These are phyloP conservation scores for Nicotiana knightiana DNA, from an alignment of 257 asterid genomes.

Conservation along the genomic window DNA sequence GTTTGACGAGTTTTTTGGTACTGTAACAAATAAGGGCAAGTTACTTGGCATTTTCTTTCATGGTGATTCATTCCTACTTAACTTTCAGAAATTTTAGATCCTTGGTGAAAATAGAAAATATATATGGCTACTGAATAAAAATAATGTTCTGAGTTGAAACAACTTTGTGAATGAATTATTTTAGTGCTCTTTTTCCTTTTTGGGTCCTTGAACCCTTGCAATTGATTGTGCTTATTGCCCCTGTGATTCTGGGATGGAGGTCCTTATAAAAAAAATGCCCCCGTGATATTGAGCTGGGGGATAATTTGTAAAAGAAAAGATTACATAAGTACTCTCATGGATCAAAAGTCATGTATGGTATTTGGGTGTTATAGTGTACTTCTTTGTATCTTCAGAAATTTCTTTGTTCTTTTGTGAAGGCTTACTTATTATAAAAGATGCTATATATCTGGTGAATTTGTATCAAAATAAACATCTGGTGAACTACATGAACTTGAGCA, in stretches of 20 bases:
- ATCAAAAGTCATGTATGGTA: background rate
- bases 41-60: background rate
- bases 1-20: background rate
- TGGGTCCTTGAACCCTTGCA: background rate
- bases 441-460: background rate
- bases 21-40: background rate
- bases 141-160: background rate
- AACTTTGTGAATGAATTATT: background rate
- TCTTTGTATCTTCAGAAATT: background rate
- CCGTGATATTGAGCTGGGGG: background rate
- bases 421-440: background rate
- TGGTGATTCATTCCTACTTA: background rate
- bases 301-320: background rate
- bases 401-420: background rate
- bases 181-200: background rate
- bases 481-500: constrained; percentile 15
- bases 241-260: background rate
- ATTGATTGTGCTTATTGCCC: background rate
- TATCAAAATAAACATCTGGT: background rate
- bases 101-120: background rate
- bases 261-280: background rate
- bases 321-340: background rate
- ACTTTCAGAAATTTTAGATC: background rate
- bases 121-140: background rate
- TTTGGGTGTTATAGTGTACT: background rate